Base-by-base conservation (phyloP, 1,284 basidiomycete genomes). In the Veloboletus limbatus region DNA sequence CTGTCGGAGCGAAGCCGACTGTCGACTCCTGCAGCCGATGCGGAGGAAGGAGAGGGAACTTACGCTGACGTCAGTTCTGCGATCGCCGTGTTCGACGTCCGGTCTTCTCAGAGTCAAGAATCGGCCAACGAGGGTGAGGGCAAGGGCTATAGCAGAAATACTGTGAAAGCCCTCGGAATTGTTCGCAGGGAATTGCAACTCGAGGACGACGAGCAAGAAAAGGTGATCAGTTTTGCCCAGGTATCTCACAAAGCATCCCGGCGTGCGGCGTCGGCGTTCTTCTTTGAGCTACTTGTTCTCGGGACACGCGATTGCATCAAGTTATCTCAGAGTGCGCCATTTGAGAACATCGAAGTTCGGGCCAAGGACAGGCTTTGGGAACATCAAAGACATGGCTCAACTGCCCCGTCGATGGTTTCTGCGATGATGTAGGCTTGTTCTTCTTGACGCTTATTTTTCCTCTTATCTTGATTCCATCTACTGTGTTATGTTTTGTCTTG, bases 251-350 rank as follows among this genome's bases (percentile, higher is more conserved):
- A 94, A 82, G 91, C 92, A 8, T 88, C 90, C 8, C 85, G 92
- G 43, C 83, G 92, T 36, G 96, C 94, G 4, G 93, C 95, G 0
- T 83, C 94, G 0, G 85, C 91, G 2, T 98, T 99, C 77, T 99
- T 99, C 77, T 99, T 98, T 62, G 96, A 99, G 69, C 71, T 98
- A 43, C 84, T 99, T 24, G 92, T 97, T 4, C 81, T 99, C 2
- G 88, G 92, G 8, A 97, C 95, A 1, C 85, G 91, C 34, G 94
- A 97, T 65, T 92, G 88, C 60, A 74, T 99, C 56, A 82, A 85
- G 56, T 69, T 98, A 38, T 70, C 81, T 14, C 96, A 99, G 67
- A 59, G 69, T 17, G 71, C 70, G 8, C 72, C 88, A 1, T 97
- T 92, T 60, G 88, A 85, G 53, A 92, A 95, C 65, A 96, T 99